A percentile compares a stretch with the other conserved stretches of the same genome.
phyloP scores from a whole-genome alignment of 208 protist species.

The Trypanosoma conorhini region DNA sequence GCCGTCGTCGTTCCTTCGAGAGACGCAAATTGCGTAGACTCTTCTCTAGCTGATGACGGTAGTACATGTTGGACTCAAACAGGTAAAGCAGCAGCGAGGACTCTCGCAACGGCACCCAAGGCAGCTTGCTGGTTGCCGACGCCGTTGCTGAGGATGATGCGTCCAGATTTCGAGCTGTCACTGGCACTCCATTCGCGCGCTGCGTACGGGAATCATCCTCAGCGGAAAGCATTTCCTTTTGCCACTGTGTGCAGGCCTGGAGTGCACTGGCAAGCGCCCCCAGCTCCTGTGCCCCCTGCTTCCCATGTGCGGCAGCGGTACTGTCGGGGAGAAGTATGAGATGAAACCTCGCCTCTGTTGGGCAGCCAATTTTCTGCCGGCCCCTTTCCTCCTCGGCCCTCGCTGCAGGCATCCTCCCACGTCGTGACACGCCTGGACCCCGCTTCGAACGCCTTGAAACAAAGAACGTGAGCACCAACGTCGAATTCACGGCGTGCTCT shows the following conservation, averaged over 20 bases:
- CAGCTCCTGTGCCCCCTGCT: conserved; percentile 19
- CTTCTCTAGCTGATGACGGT: conserved; percentile 4
- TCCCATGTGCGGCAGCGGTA: conserved; percentile 19
- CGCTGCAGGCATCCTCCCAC: background rate
- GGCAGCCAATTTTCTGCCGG: background rate
- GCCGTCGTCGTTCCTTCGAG: background rate
- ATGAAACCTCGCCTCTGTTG: conserved; percentile 20
- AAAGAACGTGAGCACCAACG: conserved; percentile 27
- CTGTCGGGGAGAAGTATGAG: conserved; percentile 30
- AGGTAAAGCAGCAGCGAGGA: conserved; percentile 21
- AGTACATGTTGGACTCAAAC: conserved; percentile 27
- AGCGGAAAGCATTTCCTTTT: background rate
- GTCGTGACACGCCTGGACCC: background rate
- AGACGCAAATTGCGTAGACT: conserved; percentile 14
- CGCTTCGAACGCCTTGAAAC: background rate
- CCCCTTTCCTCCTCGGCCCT: background rate
- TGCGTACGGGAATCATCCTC: background rate
- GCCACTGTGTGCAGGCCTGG: conserved; percentile 22
- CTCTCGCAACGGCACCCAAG: conserved; percentile 25
- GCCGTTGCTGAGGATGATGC: background rate
- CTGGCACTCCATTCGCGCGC: background rate
- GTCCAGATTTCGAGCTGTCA: background rate
- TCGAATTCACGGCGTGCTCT: conserved; percentile 23
- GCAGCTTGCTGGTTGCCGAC: background rate
- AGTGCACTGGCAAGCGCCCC: conserved; percentile 19